Conservation (phyloP, 345 rosid genomes). For the Sisymbrium altissimum region DNA sequence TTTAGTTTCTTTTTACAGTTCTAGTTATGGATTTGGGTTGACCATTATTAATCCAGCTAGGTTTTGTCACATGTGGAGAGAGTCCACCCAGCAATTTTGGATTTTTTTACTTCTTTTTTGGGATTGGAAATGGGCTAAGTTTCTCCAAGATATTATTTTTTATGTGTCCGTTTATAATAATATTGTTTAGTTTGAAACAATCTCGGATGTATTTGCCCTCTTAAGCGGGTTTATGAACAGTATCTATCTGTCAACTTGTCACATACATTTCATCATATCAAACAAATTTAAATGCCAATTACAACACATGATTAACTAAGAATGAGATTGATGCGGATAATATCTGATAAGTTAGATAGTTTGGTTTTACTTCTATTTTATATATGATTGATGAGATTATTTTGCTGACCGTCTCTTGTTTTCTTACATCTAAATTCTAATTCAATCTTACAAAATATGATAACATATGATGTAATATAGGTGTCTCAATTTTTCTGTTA, state of each 20-base stretch:
- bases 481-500: too few species aligned
- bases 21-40: too few species aligned
- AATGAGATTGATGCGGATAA: neutral
- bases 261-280: neutral
- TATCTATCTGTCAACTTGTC: slow-evolving; percentile 3
- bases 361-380: neutral
- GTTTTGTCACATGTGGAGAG: too few species aligned
- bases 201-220: slow-evolving; percentile 17
- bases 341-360: neutral
- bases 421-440: too few species aligned
- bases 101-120: too few species aligned
- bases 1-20: too few species aligned
- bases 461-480: too few species aligned
- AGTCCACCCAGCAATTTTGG: too few species aligned
- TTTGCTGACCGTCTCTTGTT: neutral
- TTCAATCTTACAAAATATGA: too few species aligned
- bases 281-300: neutral
- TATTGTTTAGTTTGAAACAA: neutral
- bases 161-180: neutral
- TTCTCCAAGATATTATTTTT: neutral
- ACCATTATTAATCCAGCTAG: too few species aligned
- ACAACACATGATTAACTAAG: neutral
- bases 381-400: neutral
- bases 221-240: slow-evolving; percentile 18
- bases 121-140: too few species aligned